These are phyloP conservation scores for Colletotrichum costaricense DNA, from an alignment of 2,329 filamentous ascomycete species.

Conservation along the genomic window DNA sequence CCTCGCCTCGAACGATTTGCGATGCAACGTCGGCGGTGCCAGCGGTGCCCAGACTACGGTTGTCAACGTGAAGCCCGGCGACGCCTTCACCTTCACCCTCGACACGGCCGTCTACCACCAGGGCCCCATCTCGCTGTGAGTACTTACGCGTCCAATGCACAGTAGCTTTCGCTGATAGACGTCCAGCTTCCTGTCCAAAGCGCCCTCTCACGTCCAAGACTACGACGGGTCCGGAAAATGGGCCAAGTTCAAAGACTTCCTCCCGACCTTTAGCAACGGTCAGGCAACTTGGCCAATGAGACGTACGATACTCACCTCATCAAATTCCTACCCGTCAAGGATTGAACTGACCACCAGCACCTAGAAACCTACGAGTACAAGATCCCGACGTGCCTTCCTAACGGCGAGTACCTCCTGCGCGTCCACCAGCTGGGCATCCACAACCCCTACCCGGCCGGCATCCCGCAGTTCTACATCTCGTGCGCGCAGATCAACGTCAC, in stretches of 20 bases:
- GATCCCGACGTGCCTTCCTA: conserved; percentile 62
- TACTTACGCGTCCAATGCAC: conserved; percentile 9
- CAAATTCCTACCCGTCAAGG: not conserved
- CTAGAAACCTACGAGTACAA: conserved; percentile 46
- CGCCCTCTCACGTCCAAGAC: conserved; percentile 45
- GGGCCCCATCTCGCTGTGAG: conserved; percentile 49
- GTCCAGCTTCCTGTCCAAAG: conserved; percentile 51
- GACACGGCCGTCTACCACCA: conserved; percentile 54
- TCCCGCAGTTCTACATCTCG: conserved; percentile 59
- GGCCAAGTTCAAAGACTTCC: conserved; percentile 53
- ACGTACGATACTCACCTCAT: conserved; percentile 36
- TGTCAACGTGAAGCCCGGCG: conserved; percentile 45
- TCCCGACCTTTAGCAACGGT: conserved; percentile 46
- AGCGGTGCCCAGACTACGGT: conserved; percentile 46
- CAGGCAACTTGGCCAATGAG: conserved; percentile 44
- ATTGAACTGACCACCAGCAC: too few species aligned
- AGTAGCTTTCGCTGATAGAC: conserved; percentile 4
- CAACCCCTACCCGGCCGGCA: conserved; percentile 57
- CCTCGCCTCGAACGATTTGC: conserved; percentile 49
- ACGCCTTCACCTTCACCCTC: conserved; percentile 49
- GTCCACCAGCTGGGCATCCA: conserved; percentile 72
- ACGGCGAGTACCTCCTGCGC: conserved; percentile 69
- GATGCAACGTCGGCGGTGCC: conserved; percentile 51
- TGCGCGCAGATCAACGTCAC: conserved; percentile 60
- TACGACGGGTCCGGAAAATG: conserved; percentile 52